Evolutionary conservation across 1,139 yeast species (phyloP).

Genomic region (Scheffersomyces stambukii): DNA sequence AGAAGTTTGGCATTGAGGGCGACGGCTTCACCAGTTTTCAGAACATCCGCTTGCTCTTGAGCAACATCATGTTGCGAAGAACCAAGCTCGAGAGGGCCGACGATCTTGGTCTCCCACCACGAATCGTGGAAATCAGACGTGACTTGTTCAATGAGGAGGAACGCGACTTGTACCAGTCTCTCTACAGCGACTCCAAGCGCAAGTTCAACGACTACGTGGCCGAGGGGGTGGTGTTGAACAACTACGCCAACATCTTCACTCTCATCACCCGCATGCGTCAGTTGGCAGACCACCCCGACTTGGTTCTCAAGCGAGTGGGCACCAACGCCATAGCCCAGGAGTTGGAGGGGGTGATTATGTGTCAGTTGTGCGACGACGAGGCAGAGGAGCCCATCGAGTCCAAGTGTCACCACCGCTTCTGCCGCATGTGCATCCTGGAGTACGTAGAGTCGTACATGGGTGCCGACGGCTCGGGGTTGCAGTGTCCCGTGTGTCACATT

Average conservation of each 20-base stretch:
- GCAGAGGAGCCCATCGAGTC: constrained; percentile 97
- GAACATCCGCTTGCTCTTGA: constrained; percentile 66
- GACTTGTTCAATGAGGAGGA: constrained; percentile 93
- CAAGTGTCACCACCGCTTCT: constrained; percentile 87
- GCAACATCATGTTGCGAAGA: constrained; percentile 84
- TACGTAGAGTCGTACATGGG: constrained; percentile 83
- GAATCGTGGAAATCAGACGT: constrained; percentile 81
- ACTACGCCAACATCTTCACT: constrained; percentile 95
- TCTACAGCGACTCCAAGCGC: constrained; percentile 82
- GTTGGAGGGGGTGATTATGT: constrained; percentile 64
- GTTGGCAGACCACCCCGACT: constrained; percentile 95
- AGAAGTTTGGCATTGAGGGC: constrained; percentile 74
- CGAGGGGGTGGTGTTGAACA: constrained; percentile 90
- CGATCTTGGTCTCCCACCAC: constrained; percentile 93
- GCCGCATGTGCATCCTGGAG: constrained; percentile 87
- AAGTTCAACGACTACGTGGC: constrained; percentile 86
- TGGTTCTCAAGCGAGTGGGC: constrained; percentile 71
- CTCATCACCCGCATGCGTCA: constrained; percentile 96
- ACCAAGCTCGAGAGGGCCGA: constrained; percentile 96
- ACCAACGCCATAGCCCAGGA: constrained; percentile 32
- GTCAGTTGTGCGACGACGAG: constrained; percentile 94
- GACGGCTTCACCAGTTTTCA: constrained; percentile 76
- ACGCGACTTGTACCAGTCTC: constrained; percentile 80
- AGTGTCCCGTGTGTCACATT: constrained; percentile 96
- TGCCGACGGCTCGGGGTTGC: constrained; percentile 43